Conservation (phyloP, 2,329 filamentous ascomycete species). For the Alternaria conjuncta region DNA sequence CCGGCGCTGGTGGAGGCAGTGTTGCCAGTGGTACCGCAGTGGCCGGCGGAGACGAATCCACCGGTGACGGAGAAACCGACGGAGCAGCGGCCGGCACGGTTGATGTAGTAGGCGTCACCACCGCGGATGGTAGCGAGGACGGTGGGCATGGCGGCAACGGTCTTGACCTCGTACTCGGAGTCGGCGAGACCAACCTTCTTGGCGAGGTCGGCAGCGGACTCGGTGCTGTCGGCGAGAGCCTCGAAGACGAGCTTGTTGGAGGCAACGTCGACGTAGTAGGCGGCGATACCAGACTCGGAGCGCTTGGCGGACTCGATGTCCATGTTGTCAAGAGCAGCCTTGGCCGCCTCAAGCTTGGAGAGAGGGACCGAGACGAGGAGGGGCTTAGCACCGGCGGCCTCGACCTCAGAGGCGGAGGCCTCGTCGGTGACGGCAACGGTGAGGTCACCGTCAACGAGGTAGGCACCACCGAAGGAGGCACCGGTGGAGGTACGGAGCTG, state of each 20-base stretch:
- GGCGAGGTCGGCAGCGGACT: constrained; percentile 47
- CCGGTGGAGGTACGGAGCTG: constrained; percentile 42
- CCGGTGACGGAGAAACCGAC: constrained; percentile 52
- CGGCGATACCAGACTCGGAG: constrained; percentile 42
- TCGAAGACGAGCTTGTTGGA: constrained; percentile 53
- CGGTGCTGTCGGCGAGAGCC: constrained; percentile 46
- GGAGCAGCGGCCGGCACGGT: constrained; percentile 45
- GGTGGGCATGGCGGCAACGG: constrained; percentile 43
- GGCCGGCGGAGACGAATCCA: constrained; percentile 52
- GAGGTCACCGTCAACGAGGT: constrained; percentile 48
- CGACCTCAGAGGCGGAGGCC: constrained; percentile 45
- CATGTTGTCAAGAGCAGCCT: constrained; percentile 49
- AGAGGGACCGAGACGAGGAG: constrained; percentile 45
- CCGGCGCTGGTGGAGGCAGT: constrained; percentile 44
- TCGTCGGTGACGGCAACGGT: constrained; percentile 51
- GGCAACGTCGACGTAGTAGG: constrained; percentile 50
- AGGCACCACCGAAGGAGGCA: constrained; percentile 49
- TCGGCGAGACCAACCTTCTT: constrained; percentile 47
- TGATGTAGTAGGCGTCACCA: constrained; percentile 51
- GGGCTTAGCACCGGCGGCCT: constrained; percentile 46
- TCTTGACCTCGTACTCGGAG: constrained; percentile 48
- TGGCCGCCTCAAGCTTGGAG: constrained; percentile 48
- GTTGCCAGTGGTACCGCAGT: constrained; percentile 46
- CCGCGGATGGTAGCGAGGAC: constrained; percentile 48
- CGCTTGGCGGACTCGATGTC: constrained; percentile 35